Evolutionary conservation across 192 early-diverging fungal species (phyloP), one percentile per base, ranked within the genome.

Genomic region (Linderina pennispora): DNA sequence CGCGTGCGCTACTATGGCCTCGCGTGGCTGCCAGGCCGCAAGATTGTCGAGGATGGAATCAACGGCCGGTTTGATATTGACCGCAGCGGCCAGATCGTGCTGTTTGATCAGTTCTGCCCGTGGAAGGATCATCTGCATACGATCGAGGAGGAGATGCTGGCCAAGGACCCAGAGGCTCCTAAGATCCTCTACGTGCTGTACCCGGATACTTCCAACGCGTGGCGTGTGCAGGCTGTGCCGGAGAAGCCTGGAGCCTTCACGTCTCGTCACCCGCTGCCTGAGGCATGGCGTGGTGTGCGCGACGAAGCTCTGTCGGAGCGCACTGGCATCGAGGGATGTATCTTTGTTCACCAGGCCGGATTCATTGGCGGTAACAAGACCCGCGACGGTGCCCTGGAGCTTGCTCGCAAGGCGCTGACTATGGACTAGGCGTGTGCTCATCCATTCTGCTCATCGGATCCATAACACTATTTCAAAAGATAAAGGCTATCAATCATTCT

Each of bases 121-220:
- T 98, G 92, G 92, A 94, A 94, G 71, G 89, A 91, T 35, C 91
- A 97, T 48, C 55, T 97, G 50, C 75, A 83, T 16, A 77, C 69
- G 8, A 56, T 89, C 40, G 86, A 89, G 50, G 62, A 73, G 20
- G 81, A 84, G 36, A 53, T 58, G 15, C 52, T 71, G 15, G 50
- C 79, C 18, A 71, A 66, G 44, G 57, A 70, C 14, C 53, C 63
- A 1, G 53, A 46, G 5, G 62, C 52, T 51, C 74, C 65, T 15
- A 71, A 48, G 55, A 78, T 86, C 36, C 41, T 86, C 20, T 90
- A 90, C 62, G 84, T 89, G 2, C 41, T 93, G 24, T 93, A 89
- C 56, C 78, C 83, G 18, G 89, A 93, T 48, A 73, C 80, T 4
- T 45, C 71, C 21, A 60, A 63, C 17, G 62, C 69, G 24, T 92